Evolutionary conservation across 495 filamentous ascomycete genomes (phyloP), one percentile per base, ranked within the genome.

Genomic region (Oidiodendron maius): DNA sequence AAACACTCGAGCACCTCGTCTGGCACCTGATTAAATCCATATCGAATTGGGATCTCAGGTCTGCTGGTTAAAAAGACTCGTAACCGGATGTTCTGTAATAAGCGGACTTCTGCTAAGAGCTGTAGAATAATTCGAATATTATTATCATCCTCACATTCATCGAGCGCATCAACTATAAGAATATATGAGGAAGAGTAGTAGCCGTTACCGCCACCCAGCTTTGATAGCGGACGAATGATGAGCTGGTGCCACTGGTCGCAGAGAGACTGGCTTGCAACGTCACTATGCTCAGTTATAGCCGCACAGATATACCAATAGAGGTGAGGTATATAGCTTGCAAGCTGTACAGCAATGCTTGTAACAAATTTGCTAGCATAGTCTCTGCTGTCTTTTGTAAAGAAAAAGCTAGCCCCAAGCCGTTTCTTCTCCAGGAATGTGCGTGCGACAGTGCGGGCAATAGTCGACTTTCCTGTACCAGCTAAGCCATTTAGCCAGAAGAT

Each of bases 401-500:
- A n/a, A n/a, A n/a, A n/a, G n/a, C n/a, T n/a, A n/a, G n/a, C n/a
- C n/a, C n/a, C n/a, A n/a, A n/a, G n/a, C 9, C 34, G 37, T 21
- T 48, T 28, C 16, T 40, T 21, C 16, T 46, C 49, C 18, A 4
- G 25, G 32, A 45, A 52, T 28, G 0, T 26, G 20, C 52, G 45
- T 9, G 45, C 32, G 16, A 48, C 16, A 4, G 45, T n/a, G n/a
- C n/a, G n/a, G n/a, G n/a, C n/a, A n/a, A n/a, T n/a, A n/a, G n/a
- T n/a, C n/a, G n/a, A n/a, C n/a, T n/a, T n/a, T n/a, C n/a, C n/a
- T n/a, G n/a, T n/a, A n/a, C n/a, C n/a, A n/a, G n/a, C n/a, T n/a
- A 44, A 18, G 21, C 40, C 64, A 18, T 50, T 50, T n/a, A 70
- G 55, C 66, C 64, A 70, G 46, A 65, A 66, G 39, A 44, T 61